Conservation (phyloP, 1,139 yeast genomes). For the Williopsis jadinii region DNA sequence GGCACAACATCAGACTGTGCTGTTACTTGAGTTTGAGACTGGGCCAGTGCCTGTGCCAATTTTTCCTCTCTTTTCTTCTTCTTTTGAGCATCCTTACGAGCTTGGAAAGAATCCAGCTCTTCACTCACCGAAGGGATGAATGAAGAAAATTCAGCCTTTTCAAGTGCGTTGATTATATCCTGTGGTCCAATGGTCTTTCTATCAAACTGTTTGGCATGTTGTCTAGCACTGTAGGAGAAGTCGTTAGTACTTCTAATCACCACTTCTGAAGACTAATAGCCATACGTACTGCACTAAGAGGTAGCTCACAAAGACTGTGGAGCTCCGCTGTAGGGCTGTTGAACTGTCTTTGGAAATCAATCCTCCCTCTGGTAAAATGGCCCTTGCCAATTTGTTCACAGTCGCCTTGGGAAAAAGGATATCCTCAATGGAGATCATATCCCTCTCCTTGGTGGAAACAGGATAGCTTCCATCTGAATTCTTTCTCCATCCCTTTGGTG, state of each 20-base stretch:
- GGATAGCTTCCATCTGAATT: constrained; percentile 63
- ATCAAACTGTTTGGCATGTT: constrained; percentile 40
- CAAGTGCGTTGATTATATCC: constrained; percentile 56
- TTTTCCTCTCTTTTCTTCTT: constrained; percentile 22
- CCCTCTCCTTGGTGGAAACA: constrained; percentile 45
- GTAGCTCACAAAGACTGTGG: constrained; percentile 69
- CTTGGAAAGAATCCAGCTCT: constrained; percentile 39
- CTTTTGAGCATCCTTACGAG: constrained; percentile 34
- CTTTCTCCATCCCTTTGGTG: constrained; percentile 81
- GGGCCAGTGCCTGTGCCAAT: constrained; percentile 1
- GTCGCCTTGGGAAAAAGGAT: constrained; percentile 62
- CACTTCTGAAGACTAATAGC: not conserved
- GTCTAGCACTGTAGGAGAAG: constrained; percentile 37
- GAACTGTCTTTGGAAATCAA: constrained; percentile 60
- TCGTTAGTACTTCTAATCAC: not conserved
- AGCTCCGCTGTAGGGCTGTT: constrained; percentile 59
- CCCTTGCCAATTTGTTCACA: constrained; percentile 52
- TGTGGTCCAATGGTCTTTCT: constrained; percentile 61
- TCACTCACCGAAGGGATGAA: constrained; percentile 47
- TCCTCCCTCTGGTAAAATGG: constrained; percentile 30
- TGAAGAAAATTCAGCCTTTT: constrained; percentile 45
- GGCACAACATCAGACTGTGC: no score
- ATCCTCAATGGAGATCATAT: constrained; percentile 58
- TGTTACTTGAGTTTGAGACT: no score
- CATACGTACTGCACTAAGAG: constrained; percentile 38